phyloP scores from a whole-genome alignment of 768 basidiomycete species.

The Suillus occidentalis region DNA sequence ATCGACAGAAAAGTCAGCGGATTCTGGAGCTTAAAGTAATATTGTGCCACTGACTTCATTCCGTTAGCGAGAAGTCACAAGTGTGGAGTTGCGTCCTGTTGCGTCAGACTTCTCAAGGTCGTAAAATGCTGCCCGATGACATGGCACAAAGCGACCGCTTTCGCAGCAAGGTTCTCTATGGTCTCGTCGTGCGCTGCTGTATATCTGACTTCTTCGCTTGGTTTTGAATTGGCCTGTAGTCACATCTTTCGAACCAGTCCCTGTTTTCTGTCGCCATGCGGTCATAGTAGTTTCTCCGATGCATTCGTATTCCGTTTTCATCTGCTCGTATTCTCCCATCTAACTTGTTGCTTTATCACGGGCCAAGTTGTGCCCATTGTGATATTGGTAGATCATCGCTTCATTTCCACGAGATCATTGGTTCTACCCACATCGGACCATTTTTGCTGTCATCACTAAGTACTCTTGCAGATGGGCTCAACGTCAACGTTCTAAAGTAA shows the following conservation, averaged over 20 bases:
- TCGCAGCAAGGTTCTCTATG: not conserved
- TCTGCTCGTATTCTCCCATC: not conserved
- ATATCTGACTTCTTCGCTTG: not conserved
- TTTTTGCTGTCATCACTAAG: not conserved
- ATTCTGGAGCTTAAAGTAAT: not conserved
- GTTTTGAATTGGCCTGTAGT: not conserved
- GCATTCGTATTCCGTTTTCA: not conserved
- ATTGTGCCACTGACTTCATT: not conserved
- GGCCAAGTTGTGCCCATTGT: not conserved
- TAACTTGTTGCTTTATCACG: not conserved
- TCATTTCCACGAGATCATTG: not conserved
- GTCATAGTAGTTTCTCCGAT: not conserved
- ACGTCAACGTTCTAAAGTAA: not conserved
- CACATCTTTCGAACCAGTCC: not conserved
- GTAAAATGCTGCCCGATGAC: not conserved
- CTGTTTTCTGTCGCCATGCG: too few species aligned
- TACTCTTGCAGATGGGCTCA: not conserved
- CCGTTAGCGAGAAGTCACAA: not conserved
- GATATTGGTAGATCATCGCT: too few species aligned
- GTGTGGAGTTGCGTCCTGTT: not conserved
- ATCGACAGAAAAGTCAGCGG: not conserved
- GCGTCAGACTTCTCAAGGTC: not conserved
- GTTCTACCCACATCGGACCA: not conserved
- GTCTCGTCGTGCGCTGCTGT: not conserved
- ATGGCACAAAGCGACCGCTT: not conserved